Conservation (phyloP, 441 rosid species). For the Sinapis alba region DNA sequence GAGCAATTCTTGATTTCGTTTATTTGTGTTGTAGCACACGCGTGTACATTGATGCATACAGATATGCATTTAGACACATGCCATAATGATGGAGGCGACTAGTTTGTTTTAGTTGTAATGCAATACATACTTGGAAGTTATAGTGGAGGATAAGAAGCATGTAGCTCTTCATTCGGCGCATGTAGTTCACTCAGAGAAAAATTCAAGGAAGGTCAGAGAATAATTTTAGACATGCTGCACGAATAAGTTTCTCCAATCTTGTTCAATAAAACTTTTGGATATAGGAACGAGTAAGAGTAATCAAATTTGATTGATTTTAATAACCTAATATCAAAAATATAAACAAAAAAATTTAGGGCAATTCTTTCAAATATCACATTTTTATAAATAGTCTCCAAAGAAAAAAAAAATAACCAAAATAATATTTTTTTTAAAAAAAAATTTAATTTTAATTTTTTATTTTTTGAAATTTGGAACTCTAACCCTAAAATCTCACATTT, state of each 20-base stretch:
- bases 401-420: no score
- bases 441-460: no score
- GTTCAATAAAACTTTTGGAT: not conserved
- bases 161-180: not conserved
- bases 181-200: not conserved
- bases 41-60: conserved; percentile 7
- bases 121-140: conserved; percentile 18
- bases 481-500: no score
- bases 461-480: no score
- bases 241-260: not conserved
- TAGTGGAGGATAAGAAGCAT: conserved; percentile 13
- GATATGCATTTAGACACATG: not conserved
- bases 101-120: conserved; percentile 27
- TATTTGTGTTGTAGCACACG: conserved; percentile 32
- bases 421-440: no score
- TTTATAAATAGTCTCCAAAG: no score
- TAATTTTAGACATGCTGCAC: not conserved
- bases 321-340: no score
- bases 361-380: no score
- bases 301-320: not conserved
- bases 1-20: conserved; percentile 20
- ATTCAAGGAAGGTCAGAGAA: not conserved
- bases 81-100: conserved; percentile 28
- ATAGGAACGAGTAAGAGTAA: not conserved
- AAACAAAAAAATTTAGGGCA: no score